Conservation (phyloP, 805 yeast genomes). For the Wickerhamomyces hampshirensis region DNA sequence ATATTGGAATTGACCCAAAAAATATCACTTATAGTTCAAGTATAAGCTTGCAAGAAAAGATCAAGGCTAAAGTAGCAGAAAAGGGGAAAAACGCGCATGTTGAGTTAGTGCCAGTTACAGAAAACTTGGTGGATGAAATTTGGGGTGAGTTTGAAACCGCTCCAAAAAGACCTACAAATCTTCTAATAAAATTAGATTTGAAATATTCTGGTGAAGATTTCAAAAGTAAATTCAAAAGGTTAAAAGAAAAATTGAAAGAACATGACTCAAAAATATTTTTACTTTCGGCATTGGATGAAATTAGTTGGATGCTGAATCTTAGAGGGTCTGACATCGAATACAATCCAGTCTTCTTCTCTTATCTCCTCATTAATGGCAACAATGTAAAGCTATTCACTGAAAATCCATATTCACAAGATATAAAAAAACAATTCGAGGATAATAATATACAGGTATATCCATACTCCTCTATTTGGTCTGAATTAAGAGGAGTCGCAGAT, state of each 20-base stretch:
- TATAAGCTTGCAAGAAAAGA: constrained; percentile 24
- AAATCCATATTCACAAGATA: constrained; percentile 33
- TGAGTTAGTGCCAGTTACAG: constrained; percentile 45
- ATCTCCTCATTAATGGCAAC: constrained; percentile 41
- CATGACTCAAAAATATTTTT: constrained; percentile 43
- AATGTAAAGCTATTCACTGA: constrained; percentile 52
- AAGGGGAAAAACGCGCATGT: constrained; percentile 31
- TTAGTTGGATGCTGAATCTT: constrained; percentile 86
- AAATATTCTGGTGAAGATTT: constrained; percentile 64
- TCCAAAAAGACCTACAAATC: constrained; percentile 52
- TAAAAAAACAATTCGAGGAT: constrained; percentile 36
- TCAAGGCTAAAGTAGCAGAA: constrained; percentile 25
- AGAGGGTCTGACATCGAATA: constrained; percentile 80
- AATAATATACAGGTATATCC: constrained; percentile 44
- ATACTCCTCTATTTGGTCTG: constrained; percentile 57
- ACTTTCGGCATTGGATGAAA: constrained; percentile 73
- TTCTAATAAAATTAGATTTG: constrained; percentile 44
- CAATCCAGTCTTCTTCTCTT: constrained; percentile 82
- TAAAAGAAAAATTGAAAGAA: constrained; percentile 33
- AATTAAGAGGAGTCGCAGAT: constrained; percentile 31
- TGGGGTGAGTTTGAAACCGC: constrained; percentile 65
- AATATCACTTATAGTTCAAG: constrained; percentile 48
- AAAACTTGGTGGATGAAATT: constrained; percentile 68
- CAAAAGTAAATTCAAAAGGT: constrained; percentile 48
- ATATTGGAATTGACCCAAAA: constrained; percentile 81